Evolutionary conservation across 495 filamentous ascomycete species (phyloP).

Genomic region (Penicillium chermesinum): DNA sequence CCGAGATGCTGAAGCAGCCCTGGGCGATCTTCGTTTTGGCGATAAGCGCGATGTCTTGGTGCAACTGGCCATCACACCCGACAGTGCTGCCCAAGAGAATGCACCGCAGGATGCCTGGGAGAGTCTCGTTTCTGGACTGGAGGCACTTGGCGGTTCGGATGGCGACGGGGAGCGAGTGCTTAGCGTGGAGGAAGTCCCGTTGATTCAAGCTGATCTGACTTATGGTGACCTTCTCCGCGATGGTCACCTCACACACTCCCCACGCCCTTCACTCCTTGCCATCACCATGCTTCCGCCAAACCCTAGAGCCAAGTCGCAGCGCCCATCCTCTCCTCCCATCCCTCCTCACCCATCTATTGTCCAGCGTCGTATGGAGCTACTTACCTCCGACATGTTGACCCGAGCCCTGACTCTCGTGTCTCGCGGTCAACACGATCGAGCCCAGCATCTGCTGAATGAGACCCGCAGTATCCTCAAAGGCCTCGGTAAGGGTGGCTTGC

Average conservation of each 20-base stretch:
- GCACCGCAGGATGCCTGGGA: slow-evolving; percentile 95
- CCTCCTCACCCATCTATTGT: slow-evolving; percentile 94
- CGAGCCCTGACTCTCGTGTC: slow-evolving; percentile 87
- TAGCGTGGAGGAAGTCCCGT: slow-evolving; percentile 90
- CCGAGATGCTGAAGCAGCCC: slow-evolving; percentile 84
- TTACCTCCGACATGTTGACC: slow-evolving; percentile 98
- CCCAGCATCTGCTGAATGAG: slow-evolving; percentile 84
- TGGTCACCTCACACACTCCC: slow-evolving; percentile 78
- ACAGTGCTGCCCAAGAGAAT: slow-evolving; percentile 78
- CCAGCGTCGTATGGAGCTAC: slow-evolving; percentile 93
- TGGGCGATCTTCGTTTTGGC: slow-evolving; percentile 92
- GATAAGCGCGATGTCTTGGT: slow-evolving; percentile 97
- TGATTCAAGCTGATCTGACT: slow-evolving; percentile 91
- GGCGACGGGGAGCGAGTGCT: slow-evolving; percentile 76
- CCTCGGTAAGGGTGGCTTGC: slow-evolving; percentile 89
- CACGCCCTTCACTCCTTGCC: slow-evolving; percentile 86
- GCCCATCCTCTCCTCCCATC: slow-evolving; percentile 72
- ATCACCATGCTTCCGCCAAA: slow-evolving; percentile 94
- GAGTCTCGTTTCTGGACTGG: slow-evolving; percentile 89
- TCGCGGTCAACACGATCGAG: slow-evolving; percentile 86
- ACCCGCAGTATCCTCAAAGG: slow-evolving; percentile 94
- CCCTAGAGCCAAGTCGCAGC: slow-evolving; percentile 54
- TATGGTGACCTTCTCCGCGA: slow-evolving; percentile 95
- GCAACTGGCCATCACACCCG: slow-evolving; percentile 87
- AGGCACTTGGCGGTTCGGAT: slow-evolving; percentile 88